Evolutionary conservation across 768 basidiomycete species (phyloP).

Genomic region (Tricholoma sp.): DNA sequence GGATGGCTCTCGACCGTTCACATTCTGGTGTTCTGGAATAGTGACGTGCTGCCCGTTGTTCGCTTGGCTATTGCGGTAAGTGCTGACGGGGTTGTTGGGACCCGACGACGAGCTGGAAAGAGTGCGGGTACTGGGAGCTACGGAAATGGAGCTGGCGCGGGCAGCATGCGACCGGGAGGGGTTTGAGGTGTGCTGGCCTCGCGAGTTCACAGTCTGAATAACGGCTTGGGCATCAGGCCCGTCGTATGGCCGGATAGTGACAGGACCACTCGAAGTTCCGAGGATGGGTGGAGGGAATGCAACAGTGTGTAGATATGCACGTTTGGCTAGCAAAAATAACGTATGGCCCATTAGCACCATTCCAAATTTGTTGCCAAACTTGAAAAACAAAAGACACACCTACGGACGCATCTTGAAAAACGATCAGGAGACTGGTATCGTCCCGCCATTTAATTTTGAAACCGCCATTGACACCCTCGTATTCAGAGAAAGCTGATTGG

Average conservation of each 20-base stretch:
- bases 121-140: slow-evolving; percentile 50
- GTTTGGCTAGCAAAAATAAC: slow-evolving; percentile 59
- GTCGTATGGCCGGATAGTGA: slow-evolving; percentile 86
- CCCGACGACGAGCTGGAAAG: slow-evolving; percentile 33
- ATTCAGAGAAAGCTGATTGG: slow-evolving; percentile 84
- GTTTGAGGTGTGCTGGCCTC: slow-evolving; percentile 56
- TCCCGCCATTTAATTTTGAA: slow-evolving; percentile 99
- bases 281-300: slow-evolving; percentile 75
- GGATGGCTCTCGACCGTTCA: slow-evolving; percentile 63
- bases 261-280: slow-evolving; percentile 47
- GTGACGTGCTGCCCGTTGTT: slow-evolving; percentile 37
- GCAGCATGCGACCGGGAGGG: slow-evolving; percentile 68
- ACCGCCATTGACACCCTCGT: slow-evolving; percentile 80
- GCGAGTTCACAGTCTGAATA: slow-evolving; percentile 78
- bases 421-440: slow-evolving; percentile 91
- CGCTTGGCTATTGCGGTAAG: slow-evolving; percentile 23
- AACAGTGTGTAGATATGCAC: slow-evolving; percentile 88
- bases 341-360: background rate
- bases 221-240: slow-evolving; percentile 86
- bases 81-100: slow-evolving; percentile 33
- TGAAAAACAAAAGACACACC: slow-evolving; percentile 52
- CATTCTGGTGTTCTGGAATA: slow-evolving; percentile 48
- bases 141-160: slow-evolving; percentile 63
- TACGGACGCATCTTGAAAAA: slow-evolving; percentile 84
- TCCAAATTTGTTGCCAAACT: background rate